Evolutionary conservation across 768 basidiomycete genomes (phyloP).

Genomic region (Plicaturopsis crispa): DNA sequence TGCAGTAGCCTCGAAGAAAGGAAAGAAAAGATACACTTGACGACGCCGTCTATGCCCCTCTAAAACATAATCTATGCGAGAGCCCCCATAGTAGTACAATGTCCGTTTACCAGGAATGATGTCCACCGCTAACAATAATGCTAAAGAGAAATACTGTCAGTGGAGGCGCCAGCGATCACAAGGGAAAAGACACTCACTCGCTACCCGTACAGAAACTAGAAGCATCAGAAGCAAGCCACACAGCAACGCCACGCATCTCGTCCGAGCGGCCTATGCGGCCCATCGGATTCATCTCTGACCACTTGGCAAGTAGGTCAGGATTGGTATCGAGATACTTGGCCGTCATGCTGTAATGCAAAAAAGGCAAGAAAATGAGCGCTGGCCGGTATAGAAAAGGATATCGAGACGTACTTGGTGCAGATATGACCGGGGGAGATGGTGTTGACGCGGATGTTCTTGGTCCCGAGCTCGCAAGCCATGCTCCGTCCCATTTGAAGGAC

Average conservation of each 20-base stretch:
- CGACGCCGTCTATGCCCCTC: too few species aligned
- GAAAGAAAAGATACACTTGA: too few species aligned
- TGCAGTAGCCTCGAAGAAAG: too few species aligned
- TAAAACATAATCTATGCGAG: too few species aligned
- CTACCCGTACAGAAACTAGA: conserved; percentile 76
- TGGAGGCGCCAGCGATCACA: conserved; percentile 4
- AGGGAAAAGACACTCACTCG: conserved; percentile 48
- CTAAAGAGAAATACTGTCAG: conserved; percentile 20
- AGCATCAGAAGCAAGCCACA: conserved; percentile 71
- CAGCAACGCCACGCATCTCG: conserved; percentile 63
- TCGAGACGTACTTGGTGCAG: conserved; percentile 48
- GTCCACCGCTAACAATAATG: conserved; percentile 56
- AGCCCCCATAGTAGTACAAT: too few species aligned
- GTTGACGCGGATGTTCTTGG: conserved; percentile 63
- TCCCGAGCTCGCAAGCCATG: conserved; percentile 76
- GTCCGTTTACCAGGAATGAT: conserved; percentile 58
- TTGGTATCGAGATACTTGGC: conserved; percentile 61
- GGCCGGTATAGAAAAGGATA: not conserved
- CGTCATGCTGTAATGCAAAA: conserved; percentile 48
- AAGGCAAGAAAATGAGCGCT: not conserved
- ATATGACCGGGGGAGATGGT: conserved; percentile 72
- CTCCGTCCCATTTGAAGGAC: conserved; percentile 77
- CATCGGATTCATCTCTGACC: conserved; percentile 64
- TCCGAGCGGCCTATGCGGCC: conserved; percentile 66
- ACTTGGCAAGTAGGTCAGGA: conserved; percentile 55